These are phyloP conservation scores for Didymella arachidicola DNA, from an alignment of 2,329 filamentous ascomycete genomes.

Conservation along the genomic window DNA sequence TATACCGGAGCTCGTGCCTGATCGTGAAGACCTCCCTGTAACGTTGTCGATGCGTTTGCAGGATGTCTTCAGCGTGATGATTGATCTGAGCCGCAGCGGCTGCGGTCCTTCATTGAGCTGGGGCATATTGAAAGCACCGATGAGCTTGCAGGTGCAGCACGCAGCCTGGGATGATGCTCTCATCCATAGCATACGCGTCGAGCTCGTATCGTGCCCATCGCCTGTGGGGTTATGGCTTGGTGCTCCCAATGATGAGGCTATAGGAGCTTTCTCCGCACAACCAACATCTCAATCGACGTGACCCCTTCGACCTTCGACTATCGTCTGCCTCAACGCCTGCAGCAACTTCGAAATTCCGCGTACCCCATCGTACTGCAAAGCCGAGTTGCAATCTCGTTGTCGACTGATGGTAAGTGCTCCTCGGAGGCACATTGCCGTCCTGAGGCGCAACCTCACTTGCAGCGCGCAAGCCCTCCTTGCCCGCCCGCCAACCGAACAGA, in stretches of 20 bases:
- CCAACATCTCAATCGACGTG: background rate
- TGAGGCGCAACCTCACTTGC: slow-evolving; percentile 10
- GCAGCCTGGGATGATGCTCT: slow-evolving; percentile 7
- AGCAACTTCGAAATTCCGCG: background rate
- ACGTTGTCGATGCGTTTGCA: background rate
- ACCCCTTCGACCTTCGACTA: background rate
- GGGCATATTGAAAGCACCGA: background rate
- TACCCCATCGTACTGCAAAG: background rate
- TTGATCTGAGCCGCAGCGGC: background rate
- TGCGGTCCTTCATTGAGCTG: slow-evolving; percentile 3
- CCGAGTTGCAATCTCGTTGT: background rate
- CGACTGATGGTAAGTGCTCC: background rate
- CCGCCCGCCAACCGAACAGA: background rate
- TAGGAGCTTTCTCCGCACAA: background rate
- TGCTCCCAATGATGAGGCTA: background rate
- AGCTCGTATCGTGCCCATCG: background rate
- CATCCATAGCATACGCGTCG: background rate
- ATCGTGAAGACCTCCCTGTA: background rate
- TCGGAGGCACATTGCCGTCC: background rate
- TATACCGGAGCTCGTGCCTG: too few relatives aligned
- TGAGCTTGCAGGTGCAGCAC: background rate
- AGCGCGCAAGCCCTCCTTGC: slow-evolving; percentile 1
- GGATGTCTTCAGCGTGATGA: background rate
- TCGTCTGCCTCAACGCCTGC: background rate
- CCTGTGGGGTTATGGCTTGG: background rate